Evolutionary conservation across 108 stramenopile species (phyloP), one percentile per base, ranked within the genome.

Genomic region (Cyclotella sp.): DNA sequence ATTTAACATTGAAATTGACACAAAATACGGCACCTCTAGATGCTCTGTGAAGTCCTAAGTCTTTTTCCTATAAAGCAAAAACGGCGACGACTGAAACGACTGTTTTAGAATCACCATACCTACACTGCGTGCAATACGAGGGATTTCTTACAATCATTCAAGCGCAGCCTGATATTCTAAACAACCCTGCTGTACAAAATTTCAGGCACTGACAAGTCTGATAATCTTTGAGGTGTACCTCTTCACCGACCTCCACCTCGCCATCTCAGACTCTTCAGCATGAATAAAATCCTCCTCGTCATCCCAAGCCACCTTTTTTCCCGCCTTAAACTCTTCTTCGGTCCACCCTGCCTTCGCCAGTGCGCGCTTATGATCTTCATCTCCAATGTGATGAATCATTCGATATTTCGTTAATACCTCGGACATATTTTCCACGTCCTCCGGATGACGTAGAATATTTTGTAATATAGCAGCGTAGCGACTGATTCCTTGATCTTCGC

Each of bases 361-460:
- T 0, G 90, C 90, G 9, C 43, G 15, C 27, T 34, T 72, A 68
- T 91, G 92, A 61, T 89, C 82, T 19, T 49, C 73, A 65, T 91
- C 91, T 10, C 85, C 86, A 69, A 95, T 91, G 60, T 85, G 88
- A 76, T 95, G 95, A 75, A 95, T 95, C 29, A 73, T 69, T 57
- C 92, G 77, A 66, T 95, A 95, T 39, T 90, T 93, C 0, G 64
- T 66, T 58, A 95, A 64, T 34, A 83, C 83, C 26, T 88, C 79
- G 19, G 81, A 88, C 46, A 88, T 70, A 16, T 88, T 67, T 18
- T 84, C 75, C 39, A 89, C 42, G 27, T 87, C 78, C 12, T 82
- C 68, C 0, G 86, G 87, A 68, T 88, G 84, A 28, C 41, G 62
- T 41, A 89, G 57, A 78, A 95, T 84, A 58, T 91, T 93, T 21